These are phyloP conservation scores for Scheffersomyces cryptocercus DNA, from an alignment of 1,139 yeast genomes.

Conservation along the genomic window DNA sequence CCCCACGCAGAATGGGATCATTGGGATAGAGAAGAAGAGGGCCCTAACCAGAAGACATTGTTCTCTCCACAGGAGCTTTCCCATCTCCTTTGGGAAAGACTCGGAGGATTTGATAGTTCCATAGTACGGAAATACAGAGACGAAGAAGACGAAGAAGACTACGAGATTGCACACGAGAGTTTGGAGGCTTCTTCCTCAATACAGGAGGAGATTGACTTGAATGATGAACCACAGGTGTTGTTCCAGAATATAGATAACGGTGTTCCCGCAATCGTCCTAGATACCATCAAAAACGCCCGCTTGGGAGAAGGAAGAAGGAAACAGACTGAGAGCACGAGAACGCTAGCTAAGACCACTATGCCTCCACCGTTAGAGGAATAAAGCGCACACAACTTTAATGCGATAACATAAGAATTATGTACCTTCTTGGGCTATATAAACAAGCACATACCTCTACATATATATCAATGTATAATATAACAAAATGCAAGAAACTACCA, in stretches of 20 bases:
- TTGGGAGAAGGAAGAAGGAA: background rate
- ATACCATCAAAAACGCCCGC: conserved; percentile 17
- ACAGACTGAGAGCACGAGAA: conserved; percentile 2
- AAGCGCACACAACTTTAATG: too few species aligned
- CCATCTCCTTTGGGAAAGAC: conserved; percentile 46
- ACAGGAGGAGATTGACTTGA: conserved; percentile 13
- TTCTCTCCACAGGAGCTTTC: conserved; percentile 44
- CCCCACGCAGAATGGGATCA: conserved; percentile 52
- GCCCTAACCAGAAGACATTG: conserved; percentile 39
- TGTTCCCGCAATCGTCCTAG: conserved; percentile 42
- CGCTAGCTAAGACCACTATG: conserved; percentile 22
- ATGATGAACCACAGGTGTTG: conserved; percentile 34
- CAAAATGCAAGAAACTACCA: too few species aligned
- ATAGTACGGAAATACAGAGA: conserved; percentile 33
- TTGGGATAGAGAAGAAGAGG: conserved; percentile 46
- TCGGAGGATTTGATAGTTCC: conserved; percentile 42
- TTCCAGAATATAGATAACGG: conserved; percentile 39
- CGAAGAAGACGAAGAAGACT: conserved; percentile 14
- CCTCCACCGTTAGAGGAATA: conserved; percentile 14
- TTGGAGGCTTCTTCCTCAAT: background rate
- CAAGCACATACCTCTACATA: too few species aligned
- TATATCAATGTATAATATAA: too few species aligned
- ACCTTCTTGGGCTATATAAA: too few species aligned
- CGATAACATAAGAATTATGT: too few species aligned
- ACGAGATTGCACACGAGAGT: conserved; percentile 5